A percentile compares a stretch with the other conserved stretches of the same genome.
These are phyloP conservation scores for Amanita rimosa DNA, from an alignment of 768 basidiomycete species.

Conservation along the genomic window DNA sequence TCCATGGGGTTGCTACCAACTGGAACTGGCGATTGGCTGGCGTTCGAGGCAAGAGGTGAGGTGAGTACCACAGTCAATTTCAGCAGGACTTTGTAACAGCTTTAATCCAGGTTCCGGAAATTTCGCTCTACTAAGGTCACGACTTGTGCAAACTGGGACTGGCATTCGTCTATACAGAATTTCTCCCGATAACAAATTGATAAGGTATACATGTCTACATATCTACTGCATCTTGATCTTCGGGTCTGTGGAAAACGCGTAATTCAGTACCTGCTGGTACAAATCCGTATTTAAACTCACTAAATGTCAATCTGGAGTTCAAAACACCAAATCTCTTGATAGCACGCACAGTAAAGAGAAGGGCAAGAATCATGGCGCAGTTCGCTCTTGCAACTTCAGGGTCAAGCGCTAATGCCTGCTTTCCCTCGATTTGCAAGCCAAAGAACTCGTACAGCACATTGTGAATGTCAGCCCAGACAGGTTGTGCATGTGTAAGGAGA, in stretches of 20 bases:
- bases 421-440: conserved; percentile 23
- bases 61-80: conserved; percentile 28
- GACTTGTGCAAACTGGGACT: no score
- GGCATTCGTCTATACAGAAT: not conserved
- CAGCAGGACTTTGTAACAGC: no score
- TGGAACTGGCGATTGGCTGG: conserved; percentile 90
- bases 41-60: conserved; percentile 72
- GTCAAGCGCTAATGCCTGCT: conserved; percentile 38
- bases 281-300: not conserved
- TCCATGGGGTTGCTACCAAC: conserved; percentile 87
- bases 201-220: not conserved
- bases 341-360: conserved; percentile 52
- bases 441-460: conserved; percentile 32
- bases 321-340: conserved; percentile 47
- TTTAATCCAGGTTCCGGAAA: not conserved
- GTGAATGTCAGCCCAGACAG: conserved; percentile 65
- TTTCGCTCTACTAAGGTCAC: not conserved
- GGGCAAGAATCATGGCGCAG: conserved; percentile 55
- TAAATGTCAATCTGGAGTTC: not conserved
- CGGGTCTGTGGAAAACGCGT: not conserved
- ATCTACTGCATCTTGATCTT: not conserved
- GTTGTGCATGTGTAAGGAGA: conserved; percentile 77
- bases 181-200: not conserved
- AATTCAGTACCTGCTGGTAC: not conserved
- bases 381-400: conserved; percentile 57